Conservation (phyloP, 2,329 filamentous ascomycete genomes). For the Diaporthe nobilis region DNA sequence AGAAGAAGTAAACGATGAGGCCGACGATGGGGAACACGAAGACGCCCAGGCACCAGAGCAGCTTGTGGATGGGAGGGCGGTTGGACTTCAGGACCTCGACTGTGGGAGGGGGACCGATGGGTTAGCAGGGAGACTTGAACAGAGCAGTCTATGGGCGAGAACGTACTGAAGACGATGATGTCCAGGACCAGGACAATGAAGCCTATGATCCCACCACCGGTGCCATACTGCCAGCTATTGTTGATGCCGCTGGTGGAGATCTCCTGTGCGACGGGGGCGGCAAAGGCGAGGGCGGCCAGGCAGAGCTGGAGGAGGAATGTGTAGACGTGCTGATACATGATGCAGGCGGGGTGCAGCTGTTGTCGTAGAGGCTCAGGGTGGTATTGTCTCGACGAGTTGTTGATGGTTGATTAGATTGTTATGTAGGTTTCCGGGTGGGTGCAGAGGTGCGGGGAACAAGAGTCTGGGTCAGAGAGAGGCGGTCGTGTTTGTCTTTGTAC, state of each 20-base stretch:
- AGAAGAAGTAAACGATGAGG: conserved; percentile 74
- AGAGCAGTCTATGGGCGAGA: neutral
- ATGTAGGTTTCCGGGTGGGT: neutral
- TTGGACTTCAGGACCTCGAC: conserved; percentile 77
- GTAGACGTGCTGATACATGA: conserved; percentile 54
- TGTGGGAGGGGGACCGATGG: conserved; percentile 47
- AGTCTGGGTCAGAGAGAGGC: neutral
- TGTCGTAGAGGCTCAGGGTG: neutral
- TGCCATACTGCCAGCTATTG: conserved; percentile 70
- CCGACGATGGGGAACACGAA: conserved; percentile 76
- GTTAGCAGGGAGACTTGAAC: conserved; percentile 1
- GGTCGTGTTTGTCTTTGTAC: conserved; percentile 18
- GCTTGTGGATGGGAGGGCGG: conserved; percentile 69
- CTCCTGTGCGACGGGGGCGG: conserved; percentile 59
- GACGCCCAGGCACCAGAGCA: conserved; percentile 74
- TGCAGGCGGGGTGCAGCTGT: neutral
- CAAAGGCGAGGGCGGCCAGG: conserved; percentile 63
- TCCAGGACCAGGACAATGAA: conserved; percentile 74
- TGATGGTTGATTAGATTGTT: neutral
- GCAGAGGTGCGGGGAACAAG: conserved; percentile 15
- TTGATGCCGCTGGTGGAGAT: conserved; percentile 54
- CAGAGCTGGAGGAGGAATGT: conserved; percentile 66
- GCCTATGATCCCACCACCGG: conserved; percentile 72
- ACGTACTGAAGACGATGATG: conserved; percentile 74
- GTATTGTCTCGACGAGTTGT: neutral